Evolutionary conservation across 495 filamentous ascomycete species (phyloP), one percentile per base, ranked within the genome.

Genomic region (Penicillium atrosanguineum): DNA sequence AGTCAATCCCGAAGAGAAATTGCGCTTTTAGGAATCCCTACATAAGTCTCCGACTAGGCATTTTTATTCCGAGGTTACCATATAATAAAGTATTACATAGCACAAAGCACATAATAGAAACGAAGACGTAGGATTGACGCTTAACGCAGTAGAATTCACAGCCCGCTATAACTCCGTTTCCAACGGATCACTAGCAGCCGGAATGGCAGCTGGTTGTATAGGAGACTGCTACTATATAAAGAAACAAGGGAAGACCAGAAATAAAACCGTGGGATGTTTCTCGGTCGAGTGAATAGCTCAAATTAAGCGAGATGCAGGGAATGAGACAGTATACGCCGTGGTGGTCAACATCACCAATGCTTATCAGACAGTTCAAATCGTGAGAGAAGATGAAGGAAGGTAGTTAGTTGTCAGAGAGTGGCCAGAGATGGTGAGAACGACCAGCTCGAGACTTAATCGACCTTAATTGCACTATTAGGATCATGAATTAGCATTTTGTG

Each of bases 401-500:
- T 48, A 23, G 44, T 40, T 14, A 14, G 28, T 34, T 36, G 28
- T 53, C 54, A 58, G 40, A 61, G 59, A 29, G 65, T 8, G 56
- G 43, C 21, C 23, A 31, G 45, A 28, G 26, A 44, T 34, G 15
- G 21, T 0, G n/a, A 34, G 6, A 9, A 28, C 11, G 15, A 47
- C 18, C 8, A 25, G 21, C 19, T 1, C 23, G n/a, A 9, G 16
- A 19, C 8, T 26, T 57, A 77, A 56, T 77, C 74, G 19, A 75
- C 69, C 48, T 77, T 77, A 50, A 74, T 67, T 21, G 70, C 68
- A 53, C 73, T 74, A 45, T 50, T 28, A 6, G 31, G 11, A 28
- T 19, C 2, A 39, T 5, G 3, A 11, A 21, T 46, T 28, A 52
- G 48, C 19, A 20, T 34, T 44, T 8, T 15, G 20, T 46, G 7